A percentile compares a stretch with the other conserved stretches of the same genome.
Conservation (phyloP, 2,329 filamentous ascomycete species). For the Aspergillus brunneoviolaceus region DNA sequence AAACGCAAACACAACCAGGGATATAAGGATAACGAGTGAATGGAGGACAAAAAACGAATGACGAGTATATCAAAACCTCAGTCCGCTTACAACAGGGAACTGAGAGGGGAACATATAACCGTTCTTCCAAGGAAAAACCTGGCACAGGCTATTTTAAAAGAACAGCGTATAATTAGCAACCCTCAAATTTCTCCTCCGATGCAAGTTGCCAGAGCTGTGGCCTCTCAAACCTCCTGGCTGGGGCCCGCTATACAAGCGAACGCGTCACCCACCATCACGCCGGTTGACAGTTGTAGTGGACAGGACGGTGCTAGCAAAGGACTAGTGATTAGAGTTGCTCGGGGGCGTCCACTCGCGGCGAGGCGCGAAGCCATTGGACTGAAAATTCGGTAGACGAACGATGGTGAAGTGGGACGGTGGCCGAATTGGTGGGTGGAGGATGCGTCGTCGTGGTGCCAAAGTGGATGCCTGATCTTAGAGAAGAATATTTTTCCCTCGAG, state of each 20-base stretch:
- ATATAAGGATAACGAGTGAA: neutral
- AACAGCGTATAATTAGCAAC: neutral
- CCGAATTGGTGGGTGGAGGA: neutral
- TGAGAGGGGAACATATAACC: conserved; percentile 2
- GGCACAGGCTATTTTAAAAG: neutral
- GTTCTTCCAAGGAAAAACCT: neutral
- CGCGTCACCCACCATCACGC: conserved; percentile 10
- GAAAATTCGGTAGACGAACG: neutral
- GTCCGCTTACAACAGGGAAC: neutral
- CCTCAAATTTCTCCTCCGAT: neutral
- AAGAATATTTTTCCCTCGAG: neutral
- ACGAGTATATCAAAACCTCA: neutral
- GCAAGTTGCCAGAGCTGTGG: neutral
- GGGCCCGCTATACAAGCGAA: conserved; percentile 11
- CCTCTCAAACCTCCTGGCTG: neutral
- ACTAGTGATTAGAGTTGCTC: neutral
- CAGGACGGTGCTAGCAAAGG: conserved; percentile 1
- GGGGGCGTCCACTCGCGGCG: neutral
- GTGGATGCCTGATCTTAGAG: conserved; percentile 15
- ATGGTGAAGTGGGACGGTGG: neutral
- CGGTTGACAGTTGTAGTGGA: neutral
- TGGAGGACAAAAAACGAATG: conserved; percentile 9
- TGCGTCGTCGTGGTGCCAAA: conserved; percentile 2
- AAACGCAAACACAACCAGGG: neutral
- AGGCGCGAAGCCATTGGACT: neutral